Percentiles rank a stretch among this genome's conserved stretches.
Evolutionary conservation across 129 eudicot species (phyloP).

Genomic region (Flaveria brownii): DNA sequence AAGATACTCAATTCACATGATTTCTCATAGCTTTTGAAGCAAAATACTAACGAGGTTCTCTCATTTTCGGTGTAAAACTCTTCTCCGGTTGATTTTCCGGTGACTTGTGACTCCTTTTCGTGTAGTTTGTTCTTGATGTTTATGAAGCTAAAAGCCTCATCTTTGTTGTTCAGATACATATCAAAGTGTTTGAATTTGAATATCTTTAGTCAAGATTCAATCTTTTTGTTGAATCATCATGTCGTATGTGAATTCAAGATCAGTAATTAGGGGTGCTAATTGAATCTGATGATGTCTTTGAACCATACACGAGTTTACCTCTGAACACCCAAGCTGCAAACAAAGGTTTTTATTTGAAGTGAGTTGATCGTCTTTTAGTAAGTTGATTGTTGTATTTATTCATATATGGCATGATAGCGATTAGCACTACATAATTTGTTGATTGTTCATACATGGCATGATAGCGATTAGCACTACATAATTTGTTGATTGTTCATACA

Average conservation of each 20-base stretch:
- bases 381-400: not conserved
- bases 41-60: constrained; percentile 19
- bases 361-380: not conserved
- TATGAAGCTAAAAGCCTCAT: not conserved
- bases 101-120: constrained; percentile 19
- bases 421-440: too few relatives aligned
- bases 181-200: not conserved
- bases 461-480: too few relatives aligned
- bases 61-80: not conserved
- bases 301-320: too few relatives aligned
- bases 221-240: constrained; percentile 34
- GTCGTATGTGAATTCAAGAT: constrained; percentile 64
- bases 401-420: too few relatives aligned
- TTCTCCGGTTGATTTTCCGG: constrained; percentile 35
- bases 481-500: too few relatives aligned
- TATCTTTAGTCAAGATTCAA: not conserved
- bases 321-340: not conserved
- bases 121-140: not conserved
- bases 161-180: constrained; percentile 22
- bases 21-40: constrained; percentile 39
- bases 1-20: constrained; percentile 59
- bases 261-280: constrained; percentile 35
- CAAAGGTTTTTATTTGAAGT: not conserved
- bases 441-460: too few relatives aligned
- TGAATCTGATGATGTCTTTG: too few relatives aligned